phyloP scores from a whole-genome alignment of 2,329 filamentous ascomycete genomes.

The Emergomyces africanus region DNA sequence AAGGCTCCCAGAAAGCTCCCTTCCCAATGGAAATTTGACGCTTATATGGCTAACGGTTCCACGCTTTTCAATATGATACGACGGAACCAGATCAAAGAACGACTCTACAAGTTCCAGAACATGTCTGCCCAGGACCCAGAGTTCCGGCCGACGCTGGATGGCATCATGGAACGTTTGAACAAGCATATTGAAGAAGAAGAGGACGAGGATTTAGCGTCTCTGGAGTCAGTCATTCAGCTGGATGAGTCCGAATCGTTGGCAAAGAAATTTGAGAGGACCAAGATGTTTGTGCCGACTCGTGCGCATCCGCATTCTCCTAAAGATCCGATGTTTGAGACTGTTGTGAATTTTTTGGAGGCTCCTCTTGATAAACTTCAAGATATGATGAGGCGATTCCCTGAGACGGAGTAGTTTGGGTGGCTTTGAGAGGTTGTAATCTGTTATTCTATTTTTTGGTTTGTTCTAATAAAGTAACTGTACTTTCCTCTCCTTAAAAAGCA shows the following conservation, averaged over 20 bases:
- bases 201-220: conserved; percentile 32
- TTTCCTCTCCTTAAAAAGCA: not conserved
- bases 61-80: not conserved
- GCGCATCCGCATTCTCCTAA: conserved; percentile 38
- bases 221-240: conserved; percentile 30
- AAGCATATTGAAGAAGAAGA: conserved; percentile 41
- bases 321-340: conserved; percentile 43
- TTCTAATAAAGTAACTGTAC: not conserved
- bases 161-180: conserved; percentile 30
- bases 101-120: conserved; percentile 37
- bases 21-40: not conserved
- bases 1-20: not conserved
- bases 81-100: conserved; percentile 34
- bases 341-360: conserved; percentile 40
- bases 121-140: conserved; percentile 25
- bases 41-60: not conserved
- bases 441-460: not conserved
- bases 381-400: conserved; percentile 41
- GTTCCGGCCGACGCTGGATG: conserved; percentile 30
- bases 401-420: not conserved
- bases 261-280: conserved; percentile 37
- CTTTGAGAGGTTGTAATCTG: not conserved
- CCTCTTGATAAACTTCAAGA: conserved; percentile 45
- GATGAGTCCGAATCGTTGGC: conserved; percentile 25
- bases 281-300: conserved; percentile 40